Evolutionary conservation across 1,284 basidiomycete genomes (phyloP).

Genomic region (Cutaneotrichosporon cyanovorans): DNA sequence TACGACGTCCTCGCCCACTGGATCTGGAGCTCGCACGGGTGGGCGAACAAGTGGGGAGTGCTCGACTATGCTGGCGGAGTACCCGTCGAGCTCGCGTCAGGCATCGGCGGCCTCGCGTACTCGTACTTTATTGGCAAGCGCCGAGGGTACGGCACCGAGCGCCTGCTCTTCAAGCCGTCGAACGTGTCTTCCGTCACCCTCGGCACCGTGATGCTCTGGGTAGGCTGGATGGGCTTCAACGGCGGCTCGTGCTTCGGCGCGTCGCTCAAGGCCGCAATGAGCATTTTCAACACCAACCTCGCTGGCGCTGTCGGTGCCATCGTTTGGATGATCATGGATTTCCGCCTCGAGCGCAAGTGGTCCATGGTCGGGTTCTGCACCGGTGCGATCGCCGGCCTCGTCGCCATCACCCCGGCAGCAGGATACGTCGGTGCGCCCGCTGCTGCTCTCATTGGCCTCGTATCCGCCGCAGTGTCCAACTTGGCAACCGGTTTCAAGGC

Average conservation of each 20-base stretch:
- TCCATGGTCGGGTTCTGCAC: slow-evolving; percentile 81
- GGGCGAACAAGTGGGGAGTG: slow-evolving; percentile 85
- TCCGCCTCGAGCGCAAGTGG: slow-evolving; percentile 66
- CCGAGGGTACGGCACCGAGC: slow-evolving; percentile 63
- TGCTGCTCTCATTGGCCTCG: slow-evolving; percentile 63
- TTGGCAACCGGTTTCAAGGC: slow-evolving; percentile 73
- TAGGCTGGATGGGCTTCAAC: slow-evolving; percentile 61
- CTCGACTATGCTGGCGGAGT: slow-evolving; percentile 74
- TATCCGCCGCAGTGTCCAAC: slow-evolving; percentile 71
- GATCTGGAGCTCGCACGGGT: slow-evolving; percentile 71
- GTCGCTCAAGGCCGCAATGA: slow-evolving; percentile 77
- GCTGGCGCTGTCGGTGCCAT: slow-evolving; percentile 55
- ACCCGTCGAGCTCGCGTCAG: slow-evolving; percentile 87
- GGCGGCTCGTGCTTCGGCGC: slow-evolving; percentile 76
- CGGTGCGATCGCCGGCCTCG: slow-evolving; percentile 59
- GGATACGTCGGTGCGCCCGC: slow-evolving; percentile 49
- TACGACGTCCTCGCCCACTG: slow-evolving; percentile 74
- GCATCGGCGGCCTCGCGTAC: slow-evolving; percentile 76
- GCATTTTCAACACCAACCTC: slow-evolving; percentile 77
- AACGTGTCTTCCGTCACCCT: slow-evolving; percentile 74
- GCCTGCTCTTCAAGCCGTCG: slow-evolving; percentile 83
- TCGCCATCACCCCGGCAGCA: slow-evolving; percentile 66
- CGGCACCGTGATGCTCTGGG: slow-evolving; percentile 84
- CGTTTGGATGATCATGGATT: slow-evolving; percentile 85
- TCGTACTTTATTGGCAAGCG: slow-evolving; percentile 58